phyloP scores from a whole-genome alignment of 169 alveolate species.

The Eimeria brunetti region DNA sequence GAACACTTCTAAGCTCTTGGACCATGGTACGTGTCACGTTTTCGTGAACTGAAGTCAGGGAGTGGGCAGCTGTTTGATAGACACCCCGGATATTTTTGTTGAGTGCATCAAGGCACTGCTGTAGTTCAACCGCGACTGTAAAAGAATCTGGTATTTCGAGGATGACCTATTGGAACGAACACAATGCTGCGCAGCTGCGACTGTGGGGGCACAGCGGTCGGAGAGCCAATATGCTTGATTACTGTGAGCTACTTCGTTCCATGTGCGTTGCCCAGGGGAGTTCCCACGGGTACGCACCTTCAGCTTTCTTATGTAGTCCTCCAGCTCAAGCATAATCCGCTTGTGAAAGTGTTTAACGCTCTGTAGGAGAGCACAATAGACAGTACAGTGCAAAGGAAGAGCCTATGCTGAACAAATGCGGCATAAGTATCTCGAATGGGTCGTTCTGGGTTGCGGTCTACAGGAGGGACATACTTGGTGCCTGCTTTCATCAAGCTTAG shows the following conservation, averaged over 20 bases:
- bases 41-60: neutral
- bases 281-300: neutral
- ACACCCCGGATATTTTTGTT: conserved; percentile 15
- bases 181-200: too few relatives aligned
- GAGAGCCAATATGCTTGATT: neutral
- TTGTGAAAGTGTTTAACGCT: neutral
- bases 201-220: neutral
- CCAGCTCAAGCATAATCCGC: conserved; percentile 36
- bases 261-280: neutral
- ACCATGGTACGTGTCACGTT: neutral
- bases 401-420: neutral
- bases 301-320: conserved; percentile 41
- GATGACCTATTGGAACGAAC: neutral
- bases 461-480: neutral
- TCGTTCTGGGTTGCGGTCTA: neutral
- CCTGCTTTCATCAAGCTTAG: neutral
- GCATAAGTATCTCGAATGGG: neutral
- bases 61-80: neutral
- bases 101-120: conserved; percentile 18
- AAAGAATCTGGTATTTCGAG: conserved; percentile 26
- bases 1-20: neutral
- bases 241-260: neutral
- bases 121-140: conserved; percentile 25
- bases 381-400: neutral
- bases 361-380: neutral